Evolutionary conservation across 139 green algal species (phyloP).

Genomic region (Dunaliella primolecta): DNA sequence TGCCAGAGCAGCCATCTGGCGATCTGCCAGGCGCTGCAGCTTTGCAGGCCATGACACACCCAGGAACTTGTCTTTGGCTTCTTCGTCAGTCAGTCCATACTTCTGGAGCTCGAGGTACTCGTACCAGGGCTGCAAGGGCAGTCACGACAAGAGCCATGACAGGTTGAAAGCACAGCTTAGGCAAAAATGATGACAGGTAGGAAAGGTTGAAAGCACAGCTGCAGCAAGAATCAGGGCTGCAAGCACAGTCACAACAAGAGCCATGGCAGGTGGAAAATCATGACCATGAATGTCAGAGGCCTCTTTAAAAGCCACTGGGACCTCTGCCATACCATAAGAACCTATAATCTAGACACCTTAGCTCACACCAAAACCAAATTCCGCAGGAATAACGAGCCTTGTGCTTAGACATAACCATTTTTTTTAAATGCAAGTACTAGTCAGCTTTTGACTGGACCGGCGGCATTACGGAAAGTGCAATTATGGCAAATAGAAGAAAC

Average conservation of each 20-base stretch:
- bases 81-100: slow-evolving; percentile 59
- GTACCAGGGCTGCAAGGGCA: slow-evolving; percentile 62
- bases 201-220: not conserved
- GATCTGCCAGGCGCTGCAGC: slow-evolving; percentile 43
- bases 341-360: too few species aligned
- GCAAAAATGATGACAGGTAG: not conserved
- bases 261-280: not conserved
- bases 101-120: slow-evolving; percentile 52
- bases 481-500: too few species aligned
- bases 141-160: not conserved
- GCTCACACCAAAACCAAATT: too few species aligned
- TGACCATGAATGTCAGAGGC: too few species aligned
- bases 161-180: not conserved
- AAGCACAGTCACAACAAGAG: not conserved
- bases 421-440: too few species aligned
- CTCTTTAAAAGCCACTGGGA: too few species aligned
- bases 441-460: too few species aligned
- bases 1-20: slow-evolving; percentile 41
- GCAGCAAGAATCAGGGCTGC: not conserved
- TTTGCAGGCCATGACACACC: slow-evolving; percentile 34
- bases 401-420: too few species aligned
- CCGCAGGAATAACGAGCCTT: too few species aligned
- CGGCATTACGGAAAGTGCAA: too few species aligned
- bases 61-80: slow-evolving; percentile 49
- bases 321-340: not conserved